Evolutionary conservation across 2,329 filamentous ascomycete species (phyloP).

Genomic region (Venturia oleaginea): DNA sequence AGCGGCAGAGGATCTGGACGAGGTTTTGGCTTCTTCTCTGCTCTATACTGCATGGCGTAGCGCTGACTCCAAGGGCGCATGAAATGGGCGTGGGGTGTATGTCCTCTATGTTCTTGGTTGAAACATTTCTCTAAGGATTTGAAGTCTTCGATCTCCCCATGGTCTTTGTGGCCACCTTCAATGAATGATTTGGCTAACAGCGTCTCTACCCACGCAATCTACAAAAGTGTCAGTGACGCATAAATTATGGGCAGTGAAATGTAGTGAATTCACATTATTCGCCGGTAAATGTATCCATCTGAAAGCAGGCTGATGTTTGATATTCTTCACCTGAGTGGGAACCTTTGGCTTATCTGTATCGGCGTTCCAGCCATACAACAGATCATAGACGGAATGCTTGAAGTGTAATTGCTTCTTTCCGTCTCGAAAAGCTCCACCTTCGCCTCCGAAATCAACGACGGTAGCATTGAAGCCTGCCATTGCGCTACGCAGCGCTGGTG

Average conservation of each 20-base stretch:
- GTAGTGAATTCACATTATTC: slow-evolving; percentile 34
- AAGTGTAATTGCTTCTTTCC: slow-evolving; percentile 25
- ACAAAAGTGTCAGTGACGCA: neutral
- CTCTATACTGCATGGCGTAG: neutral
- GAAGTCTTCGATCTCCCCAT: slow-evolving; percentile 51
- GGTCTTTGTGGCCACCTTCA: slow-evolving; percentile 48
- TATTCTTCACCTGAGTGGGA: slow-evolving; percentile 30
- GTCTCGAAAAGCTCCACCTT: slow-evolving; percentile 21
- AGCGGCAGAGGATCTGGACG: neutral
- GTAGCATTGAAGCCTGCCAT: slow-evolving; percentile 31
- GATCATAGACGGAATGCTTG: slow-evolving; percentile 18
- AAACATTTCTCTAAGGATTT: slow-evolving; percentile 54
- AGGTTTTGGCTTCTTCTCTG: neutral
- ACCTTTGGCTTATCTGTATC: slow-evolving; percentile 28
- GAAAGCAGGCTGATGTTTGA: slow-evolving; percentile 30
- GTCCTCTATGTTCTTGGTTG: slow-evolving; percentile 52
- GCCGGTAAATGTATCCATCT: slow-evolving; percentile 39
- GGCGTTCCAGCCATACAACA: slow-evolving; percentile 27
- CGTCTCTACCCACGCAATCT: slow-evolving; percentile 49
- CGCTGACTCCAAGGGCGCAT: slow-evolving; percentile 50
- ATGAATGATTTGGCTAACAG: slow-evolving; percentile 57
- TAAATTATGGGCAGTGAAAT: neutral
- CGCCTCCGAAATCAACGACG: slow-evolving; percentile 28
- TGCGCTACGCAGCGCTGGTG: slow-evolving; percentile 26
- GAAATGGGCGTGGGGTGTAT: slow-evolving; percentile 50